Base-by-base conservation (phyloP, 2,329 filamentous ascomycete species). In the Venturia oleaginea region DNA sequence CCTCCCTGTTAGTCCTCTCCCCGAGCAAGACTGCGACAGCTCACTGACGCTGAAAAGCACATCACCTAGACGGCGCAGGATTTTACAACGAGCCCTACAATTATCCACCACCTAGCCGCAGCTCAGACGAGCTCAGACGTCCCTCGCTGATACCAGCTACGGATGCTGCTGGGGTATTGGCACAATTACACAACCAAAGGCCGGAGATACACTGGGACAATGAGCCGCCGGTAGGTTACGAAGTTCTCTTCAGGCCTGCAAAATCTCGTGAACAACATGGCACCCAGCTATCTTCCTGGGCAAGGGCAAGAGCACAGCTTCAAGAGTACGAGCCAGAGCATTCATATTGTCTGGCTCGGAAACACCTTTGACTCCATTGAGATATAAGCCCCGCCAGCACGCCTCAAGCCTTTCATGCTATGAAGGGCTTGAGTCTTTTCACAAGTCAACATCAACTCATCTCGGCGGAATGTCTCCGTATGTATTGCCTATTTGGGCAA, bases 131-230 rank as follows among this genome's bases (percentile, higher is more conserved):
- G 68, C 82, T 86, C 76, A 76, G 84, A 72, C 80, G 87, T 70
- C 81, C 82, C 75, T 84, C 81, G 71, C 80, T 84, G 74, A 82
- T 84, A 71, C 87, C 84, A 70, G 85, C 88, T 66, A 87, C 87
- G 65, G 91, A 86, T 70, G 92, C 92, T 64, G 92, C 92, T 59
- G 91, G 91, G 62, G 92, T 91, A 57, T 81, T 97, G 66, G 91
- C 92, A 57, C 91, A 95, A 79, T 82, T 97, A 71, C 87, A 90
- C 73, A 87, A 86, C 71, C 86, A 93, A 73, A 90, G 90, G 70
- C 82, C 87, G 66, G 88, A 91, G 66, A 81, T 84, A 48, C 89
- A 91, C 66, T 90, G 87, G 84, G 91, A 94, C 68, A 87, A 86
- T 62, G 90, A 92, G 76, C 83, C 51, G 24, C 51, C 82, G 76